Percentiles rank a stretch among this genome's conserved stretches.
These are phyloP conservation scores for Hypoxylon sp. DNA, from an alignment of 2,329 filamentous ascomycete species.

Conservation along the genomic window DNA sequence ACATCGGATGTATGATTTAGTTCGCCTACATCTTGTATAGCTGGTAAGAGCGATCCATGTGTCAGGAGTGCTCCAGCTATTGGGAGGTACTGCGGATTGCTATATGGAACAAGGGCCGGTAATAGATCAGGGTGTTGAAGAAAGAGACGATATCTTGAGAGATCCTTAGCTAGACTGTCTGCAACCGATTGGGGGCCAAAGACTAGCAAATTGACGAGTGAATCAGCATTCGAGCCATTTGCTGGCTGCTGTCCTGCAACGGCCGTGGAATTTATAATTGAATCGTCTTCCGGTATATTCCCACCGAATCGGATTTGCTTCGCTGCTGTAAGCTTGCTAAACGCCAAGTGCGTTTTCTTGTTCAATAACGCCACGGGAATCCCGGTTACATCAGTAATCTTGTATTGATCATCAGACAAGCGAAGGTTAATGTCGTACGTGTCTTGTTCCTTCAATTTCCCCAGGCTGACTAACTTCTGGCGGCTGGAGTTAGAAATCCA, in stretches of 20 bases:
- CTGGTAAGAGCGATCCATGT: slow-evolving; percentile 26
- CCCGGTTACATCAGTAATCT: slow-evolving; percentile 7
- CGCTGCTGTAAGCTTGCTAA: slow-evolving; percentile 12
- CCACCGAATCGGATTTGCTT: slow-evolving; percentile 7
- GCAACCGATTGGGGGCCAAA: slow-evolving; percentile 27
- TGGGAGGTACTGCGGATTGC: slow-evolving; percentile 41
- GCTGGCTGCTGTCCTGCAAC: background rate
- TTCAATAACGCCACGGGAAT: slow-evolving; percentile 8
- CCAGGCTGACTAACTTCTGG: background rate
- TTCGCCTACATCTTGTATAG: slow-evolving; percentile 10
- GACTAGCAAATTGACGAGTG: slow-evolving; percentile 14
- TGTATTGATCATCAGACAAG: slow-evolving; percentile 8
- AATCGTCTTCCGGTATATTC: slow-evolving; percentile 4
- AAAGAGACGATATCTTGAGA: slow-evolving; percentile 31
- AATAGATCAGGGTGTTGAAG: slow-evolving; percentile 37
- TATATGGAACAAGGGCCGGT: slow-evolving; percentile 25
- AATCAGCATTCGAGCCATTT: background rate
- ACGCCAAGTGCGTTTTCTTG: slow-evolving; percentile 14
- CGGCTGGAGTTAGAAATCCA: slow-evolving; percentile 1
- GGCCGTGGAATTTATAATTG: background rate
- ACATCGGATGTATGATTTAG: background rate
- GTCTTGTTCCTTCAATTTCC: background rate
- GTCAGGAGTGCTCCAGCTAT: slow-evolving; percentile 17
- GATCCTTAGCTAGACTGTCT: slow-evolving; percentile 23
- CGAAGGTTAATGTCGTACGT: slow-evolving; percentile 8